These are phyloP conservation scores for sunflower (Helianthus annuus) DNA, from an alignment of 129 eudicot genomes.

Conservation along the genomic window DNA sequence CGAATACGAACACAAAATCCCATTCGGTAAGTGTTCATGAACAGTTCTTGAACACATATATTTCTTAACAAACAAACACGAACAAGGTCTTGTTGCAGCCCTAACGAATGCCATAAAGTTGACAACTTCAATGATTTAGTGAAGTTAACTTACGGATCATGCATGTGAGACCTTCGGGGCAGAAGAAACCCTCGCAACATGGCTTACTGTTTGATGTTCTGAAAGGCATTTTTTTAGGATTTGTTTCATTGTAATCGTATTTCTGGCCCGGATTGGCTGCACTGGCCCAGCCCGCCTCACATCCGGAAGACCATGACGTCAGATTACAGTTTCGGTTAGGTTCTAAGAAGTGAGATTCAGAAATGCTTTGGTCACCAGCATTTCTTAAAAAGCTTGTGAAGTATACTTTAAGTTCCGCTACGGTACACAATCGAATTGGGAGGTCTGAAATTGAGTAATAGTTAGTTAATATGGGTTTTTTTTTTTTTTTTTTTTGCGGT, in stretches of 20 bases:
- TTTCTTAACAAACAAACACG: too few species aligned
- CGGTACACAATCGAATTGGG: constrained; percentile 68
- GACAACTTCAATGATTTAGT: neutral
- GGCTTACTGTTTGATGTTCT: constrained; percentile 64
- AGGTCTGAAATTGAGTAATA: constrained; percentile 49
- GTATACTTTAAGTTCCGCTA: constrained; percentile 85
- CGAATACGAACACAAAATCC: too few species aligned
- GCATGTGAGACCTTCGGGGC: constrained; percentile 97
- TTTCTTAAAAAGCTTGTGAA: constrained; percentile 57
- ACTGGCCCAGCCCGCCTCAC: constrained; percentile 96
- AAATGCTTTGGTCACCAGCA: constrained; percentile 27
- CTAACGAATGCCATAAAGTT: neutral
- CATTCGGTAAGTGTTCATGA: too few species aligned
- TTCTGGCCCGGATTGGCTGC: constrained; percentile 44
- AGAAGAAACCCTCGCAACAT: constrained; percentile 95
- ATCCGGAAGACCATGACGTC: constrained; percentile 75
- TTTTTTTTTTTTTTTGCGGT: too few species aligned
- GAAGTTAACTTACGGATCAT: constrained; percentile 83
- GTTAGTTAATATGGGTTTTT: neutral
- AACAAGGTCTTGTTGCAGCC: too few species aligned
- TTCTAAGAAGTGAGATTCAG: constrained; percentile 56
- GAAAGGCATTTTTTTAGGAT: constrained; percentile 53
- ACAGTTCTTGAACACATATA: too few species aligned
- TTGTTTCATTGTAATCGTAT: constrained; percentile 59
- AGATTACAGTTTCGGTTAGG: constrained; percentile 86